Evolutionary conservation across 2,329 filamentous ascomycete species (phyloP).

Genomic region (Coniochaeta sp.): DNA sequence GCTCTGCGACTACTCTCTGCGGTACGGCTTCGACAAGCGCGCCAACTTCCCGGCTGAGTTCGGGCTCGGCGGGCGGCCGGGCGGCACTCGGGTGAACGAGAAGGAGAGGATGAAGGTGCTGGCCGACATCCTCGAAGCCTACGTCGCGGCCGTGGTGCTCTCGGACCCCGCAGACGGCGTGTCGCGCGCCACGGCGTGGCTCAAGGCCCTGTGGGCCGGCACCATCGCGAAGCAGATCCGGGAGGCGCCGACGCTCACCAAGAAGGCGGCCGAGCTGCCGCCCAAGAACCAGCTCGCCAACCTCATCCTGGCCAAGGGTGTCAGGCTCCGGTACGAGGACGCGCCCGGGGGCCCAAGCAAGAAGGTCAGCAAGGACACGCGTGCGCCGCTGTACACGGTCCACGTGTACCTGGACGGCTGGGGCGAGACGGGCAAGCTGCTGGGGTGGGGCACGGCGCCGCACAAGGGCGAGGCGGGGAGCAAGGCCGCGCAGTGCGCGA

Average conservation of each 20-base stretch:
- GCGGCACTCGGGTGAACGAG: conserved; percentile 31
- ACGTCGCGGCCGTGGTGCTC: conserved; percentile 71
- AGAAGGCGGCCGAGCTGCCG: conserved; percentile 7
- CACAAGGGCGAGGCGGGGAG: conserved; percentile 64
- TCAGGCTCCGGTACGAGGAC: conserved; percentile 56
- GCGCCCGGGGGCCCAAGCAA: conserved; percentile 41
- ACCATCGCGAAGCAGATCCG: conserved; percentile 50
- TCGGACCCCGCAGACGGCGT: conserved; percentile 59
- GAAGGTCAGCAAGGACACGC: conserved; percentile 43
- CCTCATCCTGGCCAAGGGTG: conserved; percentile 46
- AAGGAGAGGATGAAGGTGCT: conserved; percentile 64
- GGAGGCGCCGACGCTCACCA: conserved; percentile 26
- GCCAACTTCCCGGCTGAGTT: conserved; percentile 49
- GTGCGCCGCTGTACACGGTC: conserved; percentile 53
- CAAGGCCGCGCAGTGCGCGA: conserved; percentile 55
- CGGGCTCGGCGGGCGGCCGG: conserved; percentile 21
- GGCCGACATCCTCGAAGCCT: conserved; percentile 87
- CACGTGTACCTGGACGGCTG: conserved; percentile 61
- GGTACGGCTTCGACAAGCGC: conserved; percentile 63
- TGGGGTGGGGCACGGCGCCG: conserved; percentile 57
- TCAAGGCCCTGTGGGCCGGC: conserved; percentile 66
- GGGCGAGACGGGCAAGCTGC: conserved; percentile 53
- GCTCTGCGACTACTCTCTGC: conserved; percentile 58
- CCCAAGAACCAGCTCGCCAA: conserved; percentile 45
- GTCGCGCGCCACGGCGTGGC: conserved; percentile 56